Evolutionary conservation across 2,329 filamentous ascomycete species (phyloP), one percentile per base, ranked within the genome.

Genomic region (Alternaria sp.): DNA sequence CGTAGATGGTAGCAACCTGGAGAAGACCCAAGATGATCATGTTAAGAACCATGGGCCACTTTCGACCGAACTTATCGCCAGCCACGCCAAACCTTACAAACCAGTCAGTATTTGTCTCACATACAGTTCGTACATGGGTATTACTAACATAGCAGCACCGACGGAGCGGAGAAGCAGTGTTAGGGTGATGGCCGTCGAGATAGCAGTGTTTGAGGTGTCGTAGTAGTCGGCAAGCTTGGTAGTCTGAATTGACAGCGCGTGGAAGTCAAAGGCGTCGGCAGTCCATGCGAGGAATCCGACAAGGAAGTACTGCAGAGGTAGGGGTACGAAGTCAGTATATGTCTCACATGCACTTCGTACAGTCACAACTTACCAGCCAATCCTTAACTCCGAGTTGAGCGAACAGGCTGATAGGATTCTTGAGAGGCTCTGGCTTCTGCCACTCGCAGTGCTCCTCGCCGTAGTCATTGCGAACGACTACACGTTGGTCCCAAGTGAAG

Each of bases 231-330:
- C 86, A 23, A 94, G 83, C 80, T 93, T 93, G 69, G 86, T 86
- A 4, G 91, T 92, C 78, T 94, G 92, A 67, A 95, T 92, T 5
- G 89, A 92, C 9, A 95, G 84, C 25, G 92, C 90, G 79, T 94
- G 91, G 76, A 94, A 95, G 79, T 94, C 92, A 77, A 94, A 95
- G 4, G 92, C 92, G 77, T 95, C 92, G 60, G 91, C 92, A 1
- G 88, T 91, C 92, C 92, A 95, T 15, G 91, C 89, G 33, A 86
- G 79, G 75, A 94, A 89, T 4, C 91, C 92, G 11, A 93, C 90
- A 44, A 91, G 67, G 81, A 95, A 84, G 82, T 92, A 94, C 15
- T 37, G 30, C 30, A 37, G 30, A 37, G 6, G 14, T 37, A 37
- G 30, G 2, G 30, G 30, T 37, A 37, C 30, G 30, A 37, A 37